Evolutionary conservation across 1,284 basidiomycete species (phyloP).

Genomic region (Trichosporon faecale): DNA sequence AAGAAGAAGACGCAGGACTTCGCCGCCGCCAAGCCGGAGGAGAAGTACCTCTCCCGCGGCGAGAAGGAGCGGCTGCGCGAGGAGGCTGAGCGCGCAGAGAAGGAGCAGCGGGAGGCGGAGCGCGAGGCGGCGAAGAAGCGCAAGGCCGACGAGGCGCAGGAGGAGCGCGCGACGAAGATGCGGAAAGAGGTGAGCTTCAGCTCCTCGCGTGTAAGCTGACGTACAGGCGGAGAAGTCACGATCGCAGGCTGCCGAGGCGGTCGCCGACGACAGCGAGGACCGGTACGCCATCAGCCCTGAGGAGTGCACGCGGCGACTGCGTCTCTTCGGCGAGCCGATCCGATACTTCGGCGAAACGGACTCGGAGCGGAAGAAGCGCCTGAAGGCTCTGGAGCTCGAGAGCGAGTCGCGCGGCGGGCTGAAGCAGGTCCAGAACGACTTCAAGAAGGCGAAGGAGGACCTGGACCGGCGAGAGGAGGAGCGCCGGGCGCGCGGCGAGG

Average conservation of each 20-base stretch:
- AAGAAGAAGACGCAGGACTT: constrained; percentile 74
- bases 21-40: constrained; percentile 51
- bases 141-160: constrained; percentile 51
- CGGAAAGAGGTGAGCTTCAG: constrained; percentile 45
- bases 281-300: constrained; percentile 87
- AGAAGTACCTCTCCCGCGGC: constrained; percentile 82
- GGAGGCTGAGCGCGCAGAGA: constrained; percentile 60
- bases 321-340: constrained; percentile 89
- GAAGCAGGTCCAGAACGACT: constrained; percentile 75
- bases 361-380: constrained; percentile 81
- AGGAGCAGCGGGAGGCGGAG: constrained; percentile 44
- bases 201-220: not conserved
- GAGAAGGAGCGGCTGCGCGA: constrained; percentile 61
- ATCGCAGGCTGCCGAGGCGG: constrained; percentile 39
- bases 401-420: constrained; percentile 67
- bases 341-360: constrained; percentile 93
- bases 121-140: constrained; percentile 47
- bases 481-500: constrained; percentile 38
- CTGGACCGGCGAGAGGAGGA: constrained; percentile 64
- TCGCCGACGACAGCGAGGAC: constrained; percentile 55
- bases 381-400: constrained; percentile 89
- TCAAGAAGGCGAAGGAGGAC: constrained; percentile 86
- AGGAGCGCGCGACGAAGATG: constrained; percentile 28
- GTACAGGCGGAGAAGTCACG: constrained; percentile 30
- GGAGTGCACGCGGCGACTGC: constrained; percentile 82